Conservation (phyloP, 2,329 filamentous ascomycete genomes). For the Penicillium sp. region DNA sequence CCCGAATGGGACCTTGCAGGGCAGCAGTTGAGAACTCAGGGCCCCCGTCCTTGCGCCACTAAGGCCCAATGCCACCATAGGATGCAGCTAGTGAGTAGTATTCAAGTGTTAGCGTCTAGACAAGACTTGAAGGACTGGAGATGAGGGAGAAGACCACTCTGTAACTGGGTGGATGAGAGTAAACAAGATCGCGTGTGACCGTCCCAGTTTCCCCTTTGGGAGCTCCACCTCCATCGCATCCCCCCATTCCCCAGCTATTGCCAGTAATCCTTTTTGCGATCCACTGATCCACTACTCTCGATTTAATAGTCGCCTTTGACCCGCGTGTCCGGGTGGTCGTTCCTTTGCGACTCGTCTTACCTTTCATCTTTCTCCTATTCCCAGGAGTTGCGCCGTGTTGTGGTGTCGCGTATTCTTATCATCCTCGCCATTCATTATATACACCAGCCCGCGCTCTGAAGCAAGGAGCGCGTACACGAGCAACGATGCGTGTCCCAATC, state of each 20-base stretch:
- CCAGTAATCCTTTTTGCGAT: constrained; percentile 2
- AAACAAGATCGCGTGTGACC: constrained; percentile 12
- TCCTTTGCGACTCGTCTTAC: constrained; percentile 20
- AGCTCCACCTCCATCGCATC: constrained; percentile 7
- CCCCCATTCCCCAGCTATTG: constrained; percentile 6
- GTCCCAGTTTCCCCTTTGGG: constrained; percentile 10
- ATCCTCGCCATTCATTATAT: constrained; percentile 10
- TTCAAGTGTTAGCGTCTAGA: neutral
- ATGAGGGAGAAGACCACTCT: neutral
- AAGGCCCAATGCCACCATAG: constrained; percentile 1
- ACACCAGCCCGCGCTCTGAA: neutral
- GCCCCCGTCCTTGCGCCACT: neutral
- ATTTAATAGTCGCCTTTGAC: constrained; percentile 25
- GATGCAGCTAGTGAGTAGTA: neutral
- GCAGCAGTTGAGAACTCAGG: neutral
- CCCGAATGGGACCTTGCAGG: constrained; percentile 9
- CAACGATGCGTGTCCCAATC: constrained; percentile 29
- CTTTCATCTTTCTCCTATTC: neutral
- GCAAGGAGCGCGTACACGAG: neutral
- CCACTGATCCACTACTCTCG: constrained; percentile 6
- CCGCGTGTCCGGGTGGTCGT: constrained; percentile 17
- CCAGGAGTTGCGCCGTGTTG: neutral
- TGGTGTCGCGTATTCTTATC: neutral
- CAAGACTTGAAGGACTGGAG: neutral
- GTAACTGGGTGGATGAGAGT: neutral